Percentiles rank a stretch among this genome's conserved stretches.
Evolutionary conservation across 345 rosid genomes (phyloP).

Genomic region (Rhodamnia rubescens): DNA sequence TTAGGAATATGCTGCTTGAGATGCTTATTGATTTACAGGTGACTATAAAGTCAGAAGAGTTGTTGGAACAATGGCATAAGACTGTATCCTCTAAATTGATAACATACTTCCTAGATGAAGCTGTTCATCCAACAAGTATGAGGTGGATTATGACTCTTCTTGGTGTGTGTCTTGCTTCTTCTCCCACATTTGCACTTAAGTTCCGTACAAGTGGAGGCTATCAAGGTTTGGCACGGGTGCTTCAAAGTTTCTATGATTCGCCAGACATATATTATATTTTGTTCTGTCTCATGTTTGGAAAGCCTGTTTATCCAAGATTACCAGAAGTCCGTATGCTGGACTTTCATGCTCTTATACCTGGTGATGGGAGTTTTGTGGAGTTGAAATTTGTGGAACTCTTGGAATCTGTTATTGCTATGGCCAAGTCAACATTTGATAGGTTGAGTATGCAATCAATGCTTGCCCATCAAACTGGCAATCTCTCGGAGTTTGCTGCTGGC

Average conservation of each 20-base stretch:
- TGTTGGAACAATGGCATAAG: slow-evolving; percentile 99
- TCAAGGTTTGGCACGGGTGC: slow-evolving; percentile 78
- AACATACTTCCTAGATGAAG: slow-evolving; percentile 96
- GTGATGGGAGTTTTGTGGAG: slow-evolving; percentile 68
- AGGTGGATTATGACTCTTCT: slow-evolving; percentile 99
- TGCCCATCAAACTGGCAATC: slow-evolving; percentile 86
- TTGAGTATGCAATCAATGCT: slow-evolving; percentile 75
- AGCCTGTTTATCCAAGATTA: slow-evolving; percentile 90
- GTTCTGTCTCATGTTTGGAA: slow-evolving; percentile 92
- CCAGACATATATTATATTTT: slow-evolving; percentile 95
- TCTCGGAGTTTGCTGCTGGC: slow-evolving; percentile 80
- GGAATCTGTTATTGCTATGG: slow-evolving; percentile 92
- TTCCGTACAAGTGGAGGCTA: slow-evolving; percentile 96
- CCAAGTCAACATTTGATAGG: slow-evolving; percentile 91
- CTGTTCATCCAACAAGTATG: slow-evolving; percentile 99
- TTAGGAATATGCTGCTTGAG: slow-evolving; percentile 96
- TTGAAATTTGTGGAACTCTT: slow-evolving; percentile 85
- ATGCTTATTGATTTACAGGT: slow-evolving; percentile 99
- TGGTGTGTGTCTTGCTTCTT: slow-evolving; percentile 87
- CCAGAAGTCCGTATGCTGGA: slow-evolving; percentile 99
- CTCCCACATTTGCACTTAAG: slow-evolving; percentile 85
- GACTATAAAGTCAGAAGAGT: slow-evolving; percentile 85
- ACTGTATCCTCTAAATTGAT: slow-evolving; percentile 93
- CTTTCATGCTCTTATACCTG: slow-evolving; percentile 95
- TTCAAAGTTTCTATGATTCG: slow-evolving; percentile 93